A percentile compares a stretch with the other conserved stretches of the same genome.
phyloP scores from a whole-genome alignment of 371 early-diverging fungal species.

The Chytridium lagenaria region DNA sequence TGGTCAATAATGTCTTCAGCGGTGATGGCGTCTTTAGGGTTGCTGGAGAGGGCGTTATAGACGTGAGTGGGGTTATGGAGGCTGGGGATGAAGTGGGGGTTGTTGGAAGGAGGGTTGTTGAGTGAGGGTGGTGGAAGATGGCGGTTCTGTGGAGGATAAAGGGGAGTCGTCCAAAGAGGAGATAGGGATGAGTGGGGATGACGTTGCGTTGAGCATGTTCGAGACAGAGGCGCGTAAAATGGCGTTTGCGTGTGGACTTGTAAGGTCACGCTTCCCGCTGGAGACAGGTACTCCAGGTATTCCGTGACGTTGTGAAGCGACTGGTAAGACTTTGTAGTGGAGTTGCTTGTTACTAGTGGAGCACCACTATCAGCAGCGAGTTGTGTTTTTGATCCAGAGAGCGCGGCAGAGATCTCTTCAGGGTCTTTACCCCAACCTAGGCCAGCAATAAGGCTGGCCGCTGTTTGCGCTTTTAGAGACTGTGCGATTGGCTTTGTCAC shows the following conservation, averaged over 20 bases:
- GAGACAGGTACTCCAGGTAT: slow-evolving; percentile 13
- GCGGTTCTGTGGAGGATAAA: not conserved
- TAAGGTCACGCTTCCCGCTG: slow-evolving; percentile 21
- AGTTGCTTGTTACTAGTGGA: no score
- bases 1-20: slow-evolving; percentile 32
- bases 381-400: no score
- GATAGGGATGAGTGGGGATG: not conserved
- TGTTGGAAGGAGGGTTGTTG: no score
- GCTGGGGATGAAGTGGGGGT: not conserved
- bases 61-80: not conserved
- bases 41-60: not conserved
- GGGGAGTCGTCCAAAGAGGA: no score
- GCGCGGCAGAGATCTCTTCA: not conserved
- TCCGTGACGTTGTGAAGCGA: not conserved
- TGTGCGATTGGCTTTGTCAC: not conserved
- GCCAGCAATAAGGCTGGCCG: not conserved
- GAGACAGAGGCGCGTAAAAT: not conserved
- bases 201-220: not conserved
- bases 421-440: slow-evolving; percentile 14
- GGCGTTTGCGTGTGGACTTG: slow-evolving; percentile 8
- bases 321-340: not conserved
- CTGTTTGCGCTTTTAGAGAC: not conserved
- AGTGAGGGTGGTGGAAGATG: no score
- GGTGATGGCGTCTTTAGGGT: slow-evolving; percentile 8
- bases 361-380: no score